Evolutionary conservation across 495 filamentous ascomycete genomes (phyloP), one percentile per base, ranked within the genome.

Genomic region (Pyrenopolyporus hunteri): DNA sequence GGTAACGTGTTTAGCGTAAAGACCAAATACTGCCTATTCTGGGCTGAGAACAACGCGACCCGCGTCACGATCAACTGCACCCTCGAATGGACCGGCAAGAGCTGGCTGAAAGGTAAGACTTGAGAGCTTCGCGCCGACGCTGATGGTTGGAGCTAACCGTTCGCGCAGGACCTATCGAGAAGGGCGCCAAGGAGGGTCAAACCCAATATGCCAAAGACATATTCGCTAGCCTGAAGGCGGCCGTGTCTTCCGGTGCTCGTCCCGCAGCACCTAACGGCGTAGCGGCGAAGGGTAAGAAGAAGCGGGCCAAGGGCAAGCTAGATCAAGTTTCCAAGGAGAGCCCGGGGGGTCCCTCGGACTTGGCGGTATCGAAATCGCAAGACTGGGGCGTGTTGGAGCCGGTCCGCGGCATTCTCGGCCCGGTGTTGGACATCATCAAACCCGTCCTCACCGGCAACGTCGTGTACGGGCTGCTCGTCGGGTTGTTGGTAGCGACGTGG

Each of bases 11-110:
- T 99, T 70, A 78, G 80, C 29, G 87, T 88, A 20, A 98, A 97
- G 75, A 98, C 95, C 1, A 91, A 89, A 68, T 98, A 97, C 63
- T 95, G 95, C 60, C 81, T 99, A 6, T 90, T 87, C 33, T 99
- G 94, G 94, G 92, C 85, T 2, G 80, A 94, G 23, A 86, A 84
- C 50, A 95, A 95, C 63, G 77, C 86, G 19, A 99, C 95, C 0
- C 83, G 90, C 26, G 75, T 99, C 22, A 80, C 93, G 20, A 85
- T 91, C 73, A 96, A 86, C 53, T 97, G 90, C 73, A 87, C 87
- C 0, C 89, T 98, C 43, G 94, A 98, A 68, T 99, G 94, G 94
- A 85, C 89, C 0, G 93, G 94, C 50, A 99, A 99, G 80, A 96
- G 91, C 76, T 99, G 95, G 94, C 72, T 98, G 32, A 98, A 96